A percentile compares a stretch with the other conserved stretches of the same genome.
Conservation (phyloP, 495 filamentous ascomycete genomes). For the Lasiosphaeria ovina region DNA sequence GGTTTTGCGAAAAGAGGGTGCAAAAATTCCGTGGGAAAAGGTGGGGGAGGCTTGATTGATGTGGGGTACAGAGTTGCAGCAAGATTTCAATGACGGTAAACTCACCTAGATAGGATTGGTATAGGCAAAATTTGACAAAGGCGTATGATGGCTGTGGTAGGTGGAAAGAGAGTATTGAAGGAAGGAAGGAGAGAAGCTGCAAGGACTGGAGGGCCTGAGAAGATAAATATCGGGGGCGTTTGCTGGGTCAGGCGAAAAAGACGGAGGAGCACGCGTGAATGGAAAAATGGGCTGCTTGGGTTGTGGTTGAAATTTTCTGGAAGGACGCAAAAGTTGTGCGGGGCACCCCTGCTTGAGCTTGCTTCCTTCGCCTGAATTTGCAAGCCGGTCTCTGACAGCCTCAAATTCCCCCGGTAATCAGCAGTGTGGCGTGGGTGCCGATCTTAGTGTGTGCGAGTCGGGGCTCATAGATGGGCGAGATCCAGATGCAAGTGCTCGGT, state of each 20-base stretch:
- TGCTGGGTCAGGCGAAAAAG: slow-evolving; percentile 8
- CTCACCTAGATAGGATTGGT: not conserved
- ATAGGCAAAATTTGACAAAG: not conserved
- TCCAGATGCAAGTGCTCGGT: slow-evolving; percentile 28
- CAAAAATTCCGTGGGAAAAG: slow-evolving; percentile 22
- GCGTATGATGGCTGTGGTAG: not conserved
- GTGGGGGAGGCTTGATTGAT: slow-evolving; percentile 19
- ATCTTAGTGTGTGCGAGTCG: slow-evolving; percentile 13
- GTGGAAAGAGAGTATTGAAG: slow-evolving; percentile 12
- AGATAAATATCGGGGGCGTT: slow-evolving; percentile 23
- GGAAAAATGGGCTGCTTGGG: slow-evolving; percentile 23
- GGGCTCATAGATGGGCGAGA: slow-evolving; percentile 10
- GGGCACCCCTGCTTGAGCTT: slow-evolving; percentile 27
- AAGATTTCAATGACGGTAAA: not conserved
- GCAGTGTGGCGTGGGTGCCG: slow-evolving; percentile 12
- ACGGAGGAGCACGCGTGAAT: slow-evolving; percentile 18
- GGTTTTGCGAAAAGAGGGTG: slow-evolving; percentile 13
- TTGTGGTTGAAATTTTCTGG: slow-evolving; percentile 36
- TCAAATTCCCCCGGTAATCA: slow-evolving; percentile 16
- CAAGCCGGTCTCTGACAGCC: slow-evolving; percentile 21
- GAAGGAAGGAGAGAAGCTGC: slow-evolving; percentile 9
- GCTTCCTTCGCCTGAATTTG: slow-evolving; percentile 23
- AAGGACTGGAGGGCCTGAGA: slow-evolving; percentile 20
- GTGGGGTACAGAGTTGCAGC: slow-evolving; percentile 1
- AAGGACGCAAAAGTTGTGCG: slow-evolving; percentile 22